Base-by-base conservation (phyloP, 164 flowering plant genomes). In the Nymphaea colorata region DNA sequence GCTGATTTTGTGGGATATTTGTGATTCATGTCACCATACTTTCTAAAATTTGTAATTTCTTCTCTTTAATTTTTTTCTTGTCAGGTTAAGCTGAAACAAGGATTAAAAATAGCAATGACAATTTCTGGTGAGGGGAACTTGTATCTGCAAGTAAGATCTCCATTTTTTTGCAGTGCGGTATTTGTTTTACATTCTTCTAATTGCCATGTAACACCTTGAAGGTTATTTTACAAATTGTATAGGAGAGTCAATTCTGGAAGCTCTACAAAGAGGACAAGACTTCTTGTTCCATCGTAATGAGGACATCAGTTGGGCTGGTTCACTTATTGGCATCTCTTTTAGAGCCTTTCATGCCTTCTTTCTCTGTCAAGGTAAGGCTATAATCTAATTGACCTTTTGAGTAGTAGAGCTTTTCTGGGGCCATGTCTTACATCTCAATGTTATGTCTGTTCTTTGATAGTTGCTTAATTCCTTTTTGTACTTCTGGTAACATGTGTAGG, bases 261-360 rank as follows among this genome's bases (percentile, higher is more conserved):
- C 96, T 94, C 72, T 94, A 85, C 81, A 89, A 86, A 80, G 86
- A 86, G 72, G 86, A 94, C 64, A 75, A 66, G 57, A 67, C 85
- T 71, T 75, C 85, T 8, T 94, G 99, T 74, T 72, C 84, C 42
- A 70, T 91, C 42, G 99, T 91, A 43, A 86, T 94, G 85, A 90
- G 70, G 80, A 88, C 96, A 71, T 72, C 97, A 47, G 82, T 74
- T 6, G 99, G 99, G 43, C 77, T 94, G 62, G 98, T 94, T 0
- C 83, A 84, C 79, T 82, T 91, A 70, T 93, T 94, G 62, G 96
- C 96, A 44, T 83, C 87, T 70, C 77, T 94, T 60, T 77, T 94
- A 55, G 96, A 94, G 71, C 99, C 99, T n/a, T 91, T 84, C 66
- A 90, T 94, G 85, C 99, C 99, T 66, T 88, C 99, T 10, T 90